Conservation (phyloP, 1,284 basidiomycete species). For the Trichosporon asahii region DNA sequence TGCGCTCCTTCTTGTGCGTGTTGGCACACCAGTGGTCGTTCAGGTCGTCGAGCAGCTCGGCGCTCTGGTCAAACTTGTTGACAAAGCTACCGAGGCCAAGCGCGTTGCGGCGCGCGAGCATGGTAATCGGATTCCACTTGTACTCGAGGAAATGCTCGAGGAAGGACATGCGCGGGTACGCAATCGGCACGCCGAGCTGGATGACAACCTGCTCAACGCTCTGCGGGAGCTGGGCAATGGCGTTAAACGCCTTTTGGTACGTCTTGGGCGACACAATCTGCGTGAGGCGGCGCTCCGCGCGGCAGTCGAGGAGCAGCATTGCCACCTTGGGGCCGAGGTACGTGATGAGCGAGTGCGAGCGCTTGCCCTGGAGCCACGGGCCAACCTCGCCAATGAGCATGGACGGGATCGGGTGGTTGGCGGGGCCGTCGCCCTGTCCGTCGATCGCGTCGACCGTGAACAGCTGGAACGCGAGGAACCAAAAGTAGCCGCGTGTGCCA, state of each 20-base stretch:
- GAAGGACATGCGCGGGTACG: conserved; percentile 91
- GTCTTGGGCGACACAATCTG: conserved; percentile 70
- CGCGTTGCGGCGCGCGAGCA: conserved; percentile 58
- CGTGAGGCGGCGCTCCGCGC: conserved; percentile 78
- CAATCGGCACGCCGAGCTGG: conserved; percentile 64
- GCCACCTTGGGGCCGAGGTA: conserved; percentile 59
- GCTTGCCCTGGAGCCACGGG: conserved; percentile 66
- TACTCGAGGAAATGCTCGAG: conserved; percentile 65
- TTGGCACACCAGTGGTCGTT: conserved; percentile 88
- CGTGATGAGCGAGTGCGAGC: conserved; percentile 74
- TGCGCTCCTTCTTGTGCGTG: conserved; percentile 83
- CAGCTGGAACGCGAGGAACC: conserved; percentile 86
- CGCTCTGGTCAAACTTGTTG: conserved; percentile 85
- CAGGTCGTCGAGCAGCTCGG: conserved; percentile 87
- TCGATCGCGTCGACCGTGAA: conserved; percentile 76
- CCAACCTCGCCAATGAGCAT: conserved; percentile 71
- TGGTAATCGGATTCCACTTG: conserved; percentile 75
- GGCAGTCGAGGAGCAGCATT: conserved; percentile 78
- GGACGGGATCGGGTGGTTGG: conserved; percentile 64
- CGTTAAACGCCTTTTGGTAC: conserved; percentile 70
- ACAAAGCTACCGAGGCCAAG: conserved; percentile 73
- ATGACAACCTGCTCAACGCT: conserved; percentile 75
- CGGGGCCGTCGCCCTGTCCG: conserved; percentile 62
- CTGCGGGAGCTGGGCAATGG: conserved; percentile 59
- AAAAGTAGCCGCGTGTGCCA: conserved; percentile 76